These are phyloP conservation scores for Croton setiger DNA, from an alignment of 441 rosid species.

Conservation along the genomic window DNA sequence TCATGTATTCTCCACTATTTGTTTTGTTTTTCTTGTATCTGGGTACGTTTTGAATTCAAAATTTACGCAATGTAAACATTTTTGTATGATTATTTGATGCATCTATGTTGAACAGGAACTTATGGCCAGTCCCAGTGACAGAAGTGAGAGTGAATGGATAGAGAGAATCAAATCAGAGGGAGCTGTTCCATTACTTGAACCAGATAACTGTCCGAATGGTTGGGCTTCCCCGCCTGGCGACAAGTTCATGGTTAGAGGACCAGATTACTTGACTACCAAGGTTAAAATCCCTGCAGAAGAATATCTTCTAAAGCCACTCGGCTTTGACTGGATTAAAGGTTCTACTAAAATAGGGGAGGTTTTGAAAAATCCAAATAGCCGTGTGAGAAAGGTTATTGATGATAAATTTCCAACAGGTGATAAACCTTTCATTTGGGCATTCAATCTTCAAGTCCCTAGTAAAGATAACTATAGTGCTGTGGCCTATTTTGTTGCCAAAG, in stretches of 20 bases:
- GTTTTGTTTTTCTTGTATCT: not conserved
- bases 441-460: conserved; percentile 82
- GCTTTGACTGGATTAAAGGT: conserved; percentile 87
- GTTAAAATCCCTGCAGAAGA: conserved; percentile 71
- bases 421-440: conserved; percentile 93
- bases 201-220: conserved; percentile 58
- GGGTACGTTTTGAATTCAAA: not conserved
- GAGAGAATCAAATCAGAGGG: conserved; percentile 68
- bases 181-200: conserved; percentile 65
- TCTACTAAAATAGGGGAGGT: conserved; percentile 55
- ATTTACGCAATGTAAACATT: not conserved
- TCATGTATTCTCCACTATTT: not conserved
- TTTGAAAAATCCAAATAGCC: conserved; percentile 48
- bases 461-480: conserved; percentile 88
- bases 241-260: conserved; percentile 82
- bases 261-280: conserved; percentile 61
- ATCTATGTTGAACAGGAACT: conserved; percentile 25
- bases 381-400: conserved; percentile 61
- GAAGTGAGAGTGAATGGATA: conserved; percentile 61
- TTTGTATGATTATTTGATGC: conserved; percentile 11
- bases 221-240: conserved; percentile 85
- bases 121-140: conserved; percentile 44
- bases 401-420: conserved; percentile 45
- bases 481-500: conserved; percentile 66
- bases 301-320: conserved; percentile 73